phyloP scores from a whole-genome alignment of 768 basidiomycete species.

The Rhizopogon vinicolor region DNA sequence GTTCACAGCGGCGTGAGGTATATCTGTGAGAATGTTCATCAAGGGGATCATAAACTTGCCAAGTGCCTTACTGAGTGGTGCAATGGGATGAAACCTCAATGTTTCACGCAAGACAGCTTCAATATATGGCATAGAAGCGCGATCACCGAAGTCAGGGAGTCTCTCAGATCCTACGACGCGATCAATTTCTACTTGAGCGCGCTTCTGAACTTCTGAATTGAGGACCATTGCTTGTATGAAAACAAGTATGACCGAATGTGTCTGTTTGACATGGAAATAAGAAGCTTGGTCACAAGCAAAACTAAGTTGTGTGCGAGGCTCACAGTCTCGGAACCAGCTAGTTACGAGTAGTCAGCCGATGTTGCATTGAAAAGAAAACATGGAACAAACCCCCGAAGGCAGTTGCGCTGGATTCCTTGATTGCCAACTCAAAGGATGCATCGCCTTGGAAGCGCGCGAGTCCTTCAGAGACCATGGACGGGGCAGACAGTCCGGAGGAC shows the following conservation, averaged over 20 bases:
- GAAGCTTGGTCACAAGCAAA: background rate
- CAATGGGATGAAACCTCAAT: conserved; percentile 19
- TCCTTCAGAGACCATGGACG: conserved; percentile 32
- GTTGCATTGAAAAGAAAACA: background rate
- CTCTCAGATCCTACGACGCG: conserved; percentile 4
- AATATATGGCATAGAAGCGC: conserved; percentile 9
- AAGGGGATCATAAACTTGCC: background rate
- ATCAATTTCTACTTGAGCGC: conserved; percentile 12
- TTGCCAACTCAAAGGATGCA: background rate
- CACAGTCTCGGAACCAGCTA: conserved; percentile 5
- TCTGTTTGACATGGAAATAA: background rate
- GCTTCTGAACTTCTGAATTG: conserved; percentile 6
- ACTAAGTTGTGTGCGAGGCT: background rate
- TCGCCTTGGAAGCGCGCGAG: background rate
- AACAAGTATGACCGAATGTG: conserved; percentile 1
- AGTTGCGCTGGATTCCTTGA: conserved; percentile 6
- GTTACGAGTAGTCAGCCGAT: background rate
- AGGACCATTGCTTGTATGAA: conserved; percentile 14
- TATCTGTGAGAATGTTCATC: background rate
- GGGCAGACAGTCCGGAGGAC: conserved; percentile 23
- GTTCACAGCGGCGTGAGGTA: conserved; percentile 2
- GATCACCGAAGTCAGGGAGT: conserved; percentile 7
- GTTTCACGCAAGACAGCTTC: conserved; percentile 18
- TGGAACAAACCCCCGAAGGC: conserved; percentile 6
- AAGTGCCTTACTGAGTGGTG: conserved; percentile 17